These are phyloP conservation scores for Escovopsis sp. DNA, from an alignment of 2,329 filamentous ascomycete species.

Conservation along the genomic window DNA sequence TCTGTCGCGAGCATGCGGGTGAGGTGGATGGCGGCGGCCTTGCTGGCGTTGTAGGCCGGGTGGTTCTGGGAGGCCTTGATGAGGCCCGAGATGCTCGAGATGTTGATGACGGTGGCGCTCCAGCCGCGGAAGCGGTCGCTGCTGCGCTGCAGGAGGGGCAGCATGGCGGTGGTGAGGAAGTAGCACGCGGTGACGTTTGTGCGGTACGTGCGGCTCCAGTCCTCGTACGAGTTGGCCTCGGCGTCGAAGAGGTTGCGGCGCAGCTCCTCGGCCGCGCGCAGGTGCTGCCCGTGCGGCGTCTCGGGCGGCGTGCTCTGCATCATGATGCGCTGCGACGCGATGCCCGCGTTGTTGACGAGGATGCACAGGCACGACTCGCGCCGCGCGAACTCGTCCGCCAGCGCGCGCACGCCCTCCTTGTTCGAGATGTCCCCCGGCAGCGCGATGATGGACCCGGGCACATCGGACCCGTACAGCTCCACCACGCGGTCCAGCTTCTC, in stretches of 20 bases:
- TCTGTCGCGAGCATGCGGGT: conserved; percentile 50
- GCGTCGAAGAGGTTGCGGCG: conserved; percentile 53
- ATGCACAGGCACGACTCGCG: conserved; percentile 46
- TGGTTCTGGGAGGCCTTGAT: conserved; percentile 50
- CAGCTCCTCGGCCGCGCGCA: conserved; percentile 35
- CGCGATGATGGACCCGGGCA: conserved; percentile 40
- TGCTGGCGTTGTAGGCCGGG: conserved; percentile 48
- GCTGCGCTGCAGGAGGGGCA: conserved; percentile 43
- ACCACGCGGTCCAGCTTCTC: conserved; percentile 48
- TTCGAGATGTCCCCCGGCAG: conserved; percentile 48
- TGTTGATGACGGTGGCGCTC: conserved; percentile 51
- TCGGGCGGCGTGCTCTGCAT: conserved; percentile 31
- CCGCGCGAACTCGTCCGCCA: conserved; percentile 41
- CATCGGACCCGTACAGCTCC: conserved; percentile 39
- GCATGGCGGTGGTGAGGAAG: conserved; percentile 48
- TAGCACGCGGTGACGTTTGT: conserved; percentile 62
- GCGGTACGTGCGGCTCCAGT: conserved; percentile 58
- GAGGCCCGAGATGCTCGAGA: conserved; percentile 51
- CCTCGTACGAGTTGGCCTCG: conserved; percentile 40
- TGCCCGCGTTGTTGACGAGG: conserved; percentile 54
- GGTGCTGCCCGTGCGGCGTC: conserved; percentile 31
- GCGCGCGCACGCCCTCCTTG: conserved; percentile 41
- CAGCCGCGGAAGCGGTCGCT: conserved; percentile 28
- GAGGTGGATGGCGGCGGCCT: conserved; percentile 50
- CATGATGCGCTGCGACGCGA: conserved; percentile 21